phyloP scores from a whole-genome alignment of 495 filamentous ascomycete species.

The Penicillium verhagenii region DNA sequence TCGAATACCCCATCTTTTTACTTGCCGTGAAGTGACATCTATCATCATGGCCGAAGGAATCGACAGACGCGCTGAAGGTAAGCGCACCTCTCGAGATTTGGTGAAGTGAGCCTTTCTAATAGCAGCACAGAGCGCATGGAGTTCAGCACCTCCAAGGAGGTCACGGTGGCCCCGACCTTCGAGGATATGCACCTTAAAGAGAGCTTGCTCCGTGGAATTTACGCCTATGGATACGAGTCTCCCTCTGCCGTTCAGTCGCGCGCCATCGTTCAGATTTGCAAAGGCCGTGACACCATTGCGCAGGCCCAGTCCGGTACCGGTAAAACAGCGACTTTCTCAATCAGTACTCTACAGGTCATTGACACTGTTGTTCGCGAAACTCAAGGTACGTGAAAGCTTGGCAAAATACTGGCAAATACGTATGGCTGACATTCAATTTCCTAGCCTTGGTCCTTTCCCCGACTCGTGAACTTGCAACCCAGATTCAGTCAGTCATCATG shows the following conservation, averaged over 20 bases:
- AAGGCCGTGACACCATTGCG: constrained; percentile 96
- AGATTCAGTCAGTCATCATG: constrained; percentile 97
- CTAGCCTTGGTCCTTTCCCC: constrained; percentile 91
- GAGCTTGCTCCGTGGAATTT: constrained; percentile 93
- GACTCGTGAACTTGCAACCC: constrained; percentile 94
- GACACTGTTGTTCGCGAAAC: constrained; percentile 80
- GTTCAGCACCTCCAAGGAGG: constrained; percentile 97
- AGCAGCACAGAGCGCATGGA: constrained; percentile 76
- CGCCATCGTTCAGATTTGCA: constrained; percentile 98
- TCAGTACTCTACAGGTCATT: constrained; percentile 94
- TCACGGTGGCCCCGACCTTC: constrained; percentile 74
- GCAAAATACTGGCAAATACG: neutral
- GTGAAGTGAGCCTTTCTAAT: constrained; percentile 25
- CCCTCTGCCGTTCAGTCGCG: constrained; percentile 96
- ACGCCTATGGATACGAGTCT: constrained; percentile 97
- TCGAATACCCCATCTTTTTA: neutral
- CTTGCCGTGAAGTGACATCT: constrained; percentile 8
- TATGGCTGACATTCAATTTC: neutral
- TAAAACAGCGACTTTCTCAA: constrained; percentile 98
- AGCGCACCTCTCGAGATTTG: constrained; percentile 6
- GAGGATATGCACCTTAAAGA: constrained; percentile 90
- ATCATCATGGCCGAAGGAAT: constrained; percentile 86
- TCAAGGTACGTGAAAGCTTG: constrained; percentile 52
- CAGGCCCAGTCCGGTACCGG: constrained; percentile 99
- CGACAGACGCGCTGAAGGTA: constrained; percentile 84